Evolutionary conservation across 345 rosid genomes (phyloP), one percentile per base, ranked within the genome.

Genomic region (Lepidium africanum): DNA sequence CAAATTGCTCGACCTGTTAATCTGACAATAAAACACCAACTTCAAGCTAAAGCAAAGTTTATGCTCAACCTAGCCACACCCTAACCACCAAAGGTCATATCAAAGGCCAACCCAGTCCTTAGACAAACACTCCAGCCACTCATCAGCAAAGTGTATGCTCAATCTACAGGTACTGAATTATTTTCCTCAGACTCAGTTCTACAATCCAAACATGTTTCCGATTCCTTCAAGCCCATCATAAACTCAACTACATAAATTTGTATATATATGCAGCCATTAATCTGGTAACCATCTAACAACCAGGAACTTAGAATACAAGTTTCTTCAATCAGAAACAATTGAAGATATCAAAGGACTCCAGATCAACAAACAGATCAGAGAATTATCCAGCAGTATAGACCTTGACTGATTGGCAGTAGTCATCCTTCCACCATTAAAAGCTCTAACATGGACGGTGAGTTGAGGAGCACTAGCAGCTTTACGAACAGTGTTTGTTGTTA

Each of bases 341-440:
- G 37, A 60, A 54, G 68, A 33, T 13, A 50, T 30, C 33, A 51
- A 71, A 53, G 14, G 54, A 63, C 39, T 10, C 54, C 62, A 51
- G 43, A 19, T 33, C 10, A 71, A 43, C 35, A 62, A 51, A 35
- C 27, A 53, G 52, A 36, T 21, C 49, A 71, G 56, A 45, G 56
- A 71, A 63, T 23, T 17, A 63, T 63, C 70, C 35, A 37, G 70
- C 50, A 55, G 35, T 55, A 40, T 21, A 71, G 70, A 91, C 96
- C 97, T 89, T 87, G 88, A 68, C 73, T 78, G 88, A 61, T 73
- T 80, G 54, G 76, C 51, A 70, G 67, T 78, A 35, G 83, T 59
- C 68, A 62, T 65, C 78, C 66, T 68, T 64, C 76, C 74, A 63
- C 67, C 83, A 72, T 50, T 78, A 68, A 67, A 78, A 78, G 83